Base-by-base conservation (phyloP, 2,329 filamentous ascomycete species). In the Triangularia setosa region DNA sequence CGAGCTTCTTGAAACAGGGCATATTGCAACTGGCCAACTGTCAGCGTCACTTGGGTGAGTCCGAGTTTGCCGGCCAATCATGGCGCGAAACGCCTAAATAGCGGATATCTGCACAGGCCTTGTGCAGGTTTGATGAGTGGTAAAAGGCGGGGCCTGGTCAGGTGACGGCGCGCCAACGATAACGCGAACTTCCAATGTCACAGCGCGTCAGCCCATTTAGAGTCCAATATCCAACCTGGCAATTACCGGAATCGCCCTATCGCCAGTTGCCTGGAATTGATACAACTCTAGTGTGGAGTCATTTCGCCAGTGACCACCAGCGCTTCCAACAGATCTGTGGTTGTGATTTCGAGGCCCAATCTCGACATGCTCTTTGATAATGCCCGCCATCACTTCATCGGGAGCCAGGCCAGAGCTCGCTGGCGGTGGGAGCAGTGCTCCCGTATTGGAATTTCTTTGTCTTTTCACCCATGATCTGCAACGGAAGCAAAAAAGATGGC, bases 401-500 rank as follows among this genome's bases (percentile, higher is more conserved):
- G 63, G 65, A 24, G 60, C 63, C 14, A 67, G 53, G 54, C 8
- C 30, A 23, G n/a, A 61, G 52, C n/a, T 16, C 65, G 24, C 64
- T 60, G 63, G 48, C 35, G 53, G 83, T 14, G 84, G 87, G 70
- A 87, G 85, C 71, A 90, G 88, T 21, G 92, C 93, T 1, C 82
- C 85, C 0, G 92, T 97, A 44, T 81, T 90, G 73, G 92, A 96
- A 73, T 96, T 90, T 75, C 84, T 86, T 67, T 97, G 93, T 75
- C 87, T 97, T 4, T 97, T 91, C 77, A 96, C 93, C 1, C 87
- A 91, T 73, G 93, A 97, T 73, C 76, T 96, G 52, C 87, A 88
- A 60, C 87, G 91, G 63, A 97, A 97, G 78, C 88, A 92, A 70
- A 97, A 97, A 75, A 83, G 91, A 66, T 97, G 93, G 93, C 92